Evolutionary conservation across 2,329 filamentous ascomycete genomes (phyloP), one percentile per base, ranked within the genome.

Genomic region (Pseudogymnoascus sp.): DNA sequence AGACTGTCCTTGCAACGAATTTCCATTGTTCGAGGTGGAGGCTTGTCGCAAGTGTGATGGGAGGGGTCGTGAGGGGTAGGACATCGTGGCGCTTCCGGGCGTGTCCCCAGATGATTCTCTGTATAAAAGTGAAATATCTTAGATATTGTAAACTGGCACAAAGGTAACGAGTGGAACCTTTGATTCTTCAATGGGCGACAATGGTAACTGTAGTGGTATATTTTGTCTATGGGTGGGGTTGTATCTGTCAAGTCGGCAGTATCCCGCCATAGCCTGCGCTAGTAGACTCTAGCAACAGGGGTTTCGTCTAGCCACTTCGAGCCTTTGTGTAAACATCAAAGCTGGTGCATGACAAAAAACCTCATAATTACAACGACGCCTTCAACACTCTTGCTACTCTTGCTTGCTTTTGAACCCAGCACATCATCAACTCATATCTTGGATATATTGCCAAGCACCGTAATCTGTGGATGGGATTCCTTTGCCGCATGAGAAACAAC

Each of bases 11-110:
- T 75, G 73, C 29, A 77, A 75, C 4, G 79, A 75, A 64, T 70
- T 72, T 8, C 72, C 65, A 66, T 74, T 78, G 23, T 78, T 75
- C 2, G 79, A 83, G 34, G 83, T 79, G 67, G 80, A 85, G 37
- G 83, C 78, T 69, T 86, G 83, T 64, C 88, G 87, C 70, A 90
- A 77, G 71, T 92, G 87, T 26, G 86, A 85, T 2, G 87, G 82
- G 16, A 90, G 75, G 47, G 81, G 78, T 67, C 82, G 78, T 63
- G 81, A 81, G 61, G 80, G 80, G 69, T 81, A 83, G 18, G 83
- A 83, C 83, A 86, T 86, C 37, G 45, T 73, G 64, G 63, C 39
- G 64, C 47, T 34, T 57, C 51, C 1, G 5, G 51, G 26, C 5
- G 21, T 57, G 51, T 18, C 51, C 2, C 29, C 51, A 57, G 29